phyloP scores from a whole-genome alignment of 305 asterid genomes.

The Fraxinus ornus region DNA sequence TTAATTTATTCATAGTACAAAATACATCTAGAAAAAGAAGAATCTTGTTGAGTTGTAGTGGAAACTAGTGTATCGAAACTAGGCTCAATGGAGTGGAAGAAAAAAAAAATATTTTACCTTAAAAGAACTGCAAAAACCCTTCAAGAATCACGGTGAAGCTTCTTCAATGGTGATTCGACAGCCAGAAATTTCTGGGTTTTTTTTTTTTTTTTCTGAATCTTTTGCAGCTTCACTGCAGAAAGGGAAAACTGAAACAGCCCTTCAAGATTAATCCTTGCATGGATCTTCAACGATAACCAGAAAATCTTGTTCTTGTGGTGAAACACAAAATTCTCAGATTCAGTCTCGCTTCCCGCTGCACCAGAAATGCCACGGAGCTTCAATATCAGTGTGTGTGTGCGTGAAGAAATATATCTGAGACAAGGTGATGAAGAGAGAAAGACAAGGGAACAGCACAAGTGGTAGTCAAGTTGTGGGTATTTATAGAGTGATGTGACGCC shows the following conservation, averaged over 20 bases:
- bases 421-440: constrained; percentile 23
- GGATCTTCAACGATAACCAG: neutral
- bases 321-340: neutral
- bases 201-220: neutral
- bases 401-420: neutral
- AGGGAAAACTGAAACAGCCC: neutral
- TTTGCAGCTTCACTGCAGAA: neutral
- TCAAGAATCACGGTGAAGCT: neutral
- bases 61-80: neutral
- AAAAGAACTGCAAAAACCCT: neutral
- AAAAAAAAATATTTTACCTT: constrained; percentile 5
- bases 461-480: constrained; percentile 30
- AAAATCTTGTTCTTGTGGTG: neutral
- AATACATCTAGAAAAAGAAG: neutral
- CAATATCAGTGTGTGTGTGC: no score
- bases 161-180: neutral
- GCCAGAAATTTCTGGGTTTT: neutral
- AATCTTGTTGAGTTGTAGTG: constrained; percentile 22
- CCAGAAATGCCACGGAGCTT: neutral
- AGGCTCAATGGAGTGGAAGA: neutral
- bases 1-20: neutral
- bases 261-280: neutral
- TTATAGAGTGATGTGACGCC: constrained; percentile 56
- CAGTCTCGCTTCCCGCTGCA: neutral
- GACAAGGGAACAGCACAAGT: constrained; percentile 26